These are phyloP conservation scores for Golubevia pallescens DNA, from an alignment of 1,284 basidiomycete species.

Conservation along the genomic window DNA sequence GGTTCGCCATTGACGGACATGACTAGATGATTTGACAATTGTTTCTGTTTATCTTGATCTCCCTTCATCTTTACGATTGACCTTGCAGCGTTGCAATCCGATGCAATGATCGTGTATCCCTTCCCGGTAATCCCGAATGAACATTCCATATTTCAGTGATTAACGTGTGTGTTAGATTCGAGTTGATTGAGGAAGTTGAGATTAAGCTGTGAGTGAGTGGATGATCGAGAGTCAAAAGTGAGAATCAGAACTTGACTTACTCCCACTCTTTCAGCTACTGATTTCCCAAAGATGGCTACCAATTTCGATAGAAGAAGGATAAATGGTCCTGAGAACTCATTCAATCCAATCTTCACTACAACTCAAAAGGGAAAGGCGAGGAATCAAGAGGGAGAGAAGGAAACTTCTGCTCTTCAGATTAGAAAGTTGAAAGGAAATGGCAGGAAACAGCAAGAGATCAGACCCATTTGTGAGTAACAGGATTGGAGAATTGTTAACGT, in stretches of 20 bases:
- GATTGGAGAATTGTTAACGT: not conserved
- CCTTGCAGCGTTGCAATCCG: conserved; percentile 84
- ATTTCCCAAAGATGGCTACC: too few relatives aligned
- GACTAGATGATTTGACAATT: conserved; percentile 85
- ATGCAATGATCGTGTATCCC: conserved; percentile 73
- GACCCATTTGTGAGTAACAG: conserved; percentile 10
- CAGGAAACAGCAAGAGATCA: conserved; percentile 3
- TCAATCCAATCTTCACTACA: conserved; percentile 69
- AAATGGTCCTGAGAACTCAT: conserved; percentile 84
- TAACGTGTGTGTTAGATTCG: too few relatives aligned
- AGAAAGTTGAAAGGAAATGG: not conserved
- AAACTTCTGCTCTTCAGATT: conserved; percentile 22
- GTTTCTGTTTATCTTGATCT: conserved; percentile 96
- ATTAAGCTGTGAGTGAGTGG: too few relatives aligned
- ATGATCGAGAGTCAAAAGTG: too few relatives aligned
- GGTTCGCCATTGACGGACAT: conserved; percentile 69
- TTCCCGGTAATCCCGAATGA: conserved; percentile 67
- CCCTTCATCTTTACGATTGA: conserved; percentile 97
- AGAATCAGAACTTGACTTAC: too few relatives aligned
- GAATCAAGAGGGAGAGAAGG: conserved; percentile 66
- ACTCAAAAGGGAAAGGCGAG: conserved; percentile 29
- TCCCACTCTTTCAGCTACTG: too few relatives aligned
- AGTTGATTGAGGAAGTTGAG: too few relatives aligned
- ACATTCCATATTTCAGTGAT: conserved; percentile 74
- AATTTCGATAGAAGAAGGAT: conserved; percentile 86